Evolutionary conservation across 331 rosid species (phyloP), one percentile per base, ranked within the genome.

Genomic region (Malus hybrid): DNA sequence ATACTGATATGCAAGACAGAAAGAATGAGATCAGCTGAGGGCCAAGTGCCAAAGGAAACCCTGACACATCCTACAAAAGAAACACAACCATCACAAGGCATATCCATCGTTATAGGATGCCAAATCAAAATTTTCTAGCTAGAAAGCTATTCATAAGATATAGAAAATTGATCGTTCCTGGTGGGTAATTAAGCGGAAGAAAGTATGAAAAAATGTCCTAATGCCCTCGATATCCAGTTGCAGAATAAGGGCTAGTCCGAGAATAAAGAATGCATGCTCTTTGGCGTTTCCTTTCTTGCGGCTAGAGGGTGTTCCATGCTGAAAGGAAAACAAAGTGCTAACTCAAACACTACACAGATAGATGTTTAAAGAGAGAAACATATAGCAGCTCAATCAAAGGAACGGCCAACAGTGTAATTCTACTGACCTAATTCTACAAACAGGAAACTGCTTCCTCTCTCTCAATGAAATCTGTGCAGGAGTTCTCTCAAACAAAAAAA

Each of bases 291-390:
- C 96, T 90, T 85, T 94, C 99, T 84, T 82, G 96, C 13, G 97
- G 96, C 99, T 97, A 92, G 67, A 94, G 99, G 59, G 97, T 76
- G 71, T 89, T 81, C 99, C 99, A 94, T 64, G 99, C 99, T 94
- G 85, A 74, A 83, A 75, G 65, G 32, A 73, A 77, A 50, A 50
- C 19, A 52, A 33, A 33, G 75, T 74, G 42, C 52, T 65, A 32
- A 68, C 48, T 42, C 48, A 42, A 42, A 42, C 14, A 42, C 48
- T 1, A 42, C 48, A 42, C 48, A 42, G 14, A 42, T 42, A 42
- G 48, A 42, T 3, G 14, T 10, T 42, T 10, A 42, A 42, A 42
- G 48, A 42, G 48, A 42, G 48, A 42, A 42, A 42, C 14, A 42
- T 42, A 42, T 10, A 10, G 5, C 48, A 10, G 48, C 5, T 42